These are phyloP conservation scores for Grigorovia humatica DNA, from an alignment of 805 yeast species.

Conservation along the genomic window DNA sequence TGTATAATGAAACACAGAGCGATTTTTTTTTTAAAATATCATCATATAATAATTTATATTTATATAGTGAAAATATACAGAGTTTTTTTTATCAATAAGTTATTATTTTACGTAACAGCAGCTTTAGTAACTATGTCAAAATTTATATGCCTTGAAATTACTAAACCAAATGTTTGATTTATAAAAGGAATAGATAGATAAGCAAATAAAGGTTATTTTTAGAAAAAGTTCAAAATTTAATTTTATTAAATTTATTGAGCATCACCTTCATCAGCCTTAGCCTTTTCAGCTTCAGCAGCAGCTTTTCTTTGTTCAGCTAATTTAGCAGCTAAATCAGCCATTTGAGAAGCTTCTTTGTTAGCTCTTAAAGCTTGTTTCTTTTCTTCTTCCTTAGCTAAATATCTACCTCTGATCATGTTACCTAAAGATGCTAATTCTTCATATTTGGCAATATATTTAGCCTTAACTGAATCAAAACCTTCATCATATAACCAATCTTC, in stretches of 20 bases:
- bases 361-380: constrained; percentile 80
- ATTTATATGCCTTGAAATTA: neutral
- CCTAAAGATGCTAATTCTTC: constrained; percentile 94
- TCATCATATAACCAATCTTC: constrained; percentile 99
- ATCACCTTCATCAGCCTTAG: constrained; percentile 32
- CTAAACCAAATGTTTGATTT: neutral
- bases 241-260: constrained; percentile 26
- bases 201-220: neutral
- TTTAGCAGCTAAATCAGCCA: constrained; percentile 74
- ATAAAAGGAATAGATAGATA: neutral
- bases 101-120: neutral
- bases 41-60: neutral
- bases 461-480: constrained; percentile 94
- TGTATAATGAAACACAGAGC: too few species aligned
- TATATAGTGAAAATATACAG: neutral
- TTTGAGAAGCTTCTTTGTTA: constrained; percentile 79
- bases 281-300: constrained; percentile 34
- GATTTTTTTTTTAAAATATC: neutral
- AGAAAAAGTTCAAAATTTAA: neutral
- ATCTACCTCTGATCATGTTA: constrained; percentile 92
- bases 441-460: constrained; percentile 92
- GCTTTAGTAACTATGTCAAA: neutral
- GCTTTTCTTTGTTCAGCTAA: constrained; percentile 70
- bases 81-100: neutral
- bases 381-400: constrained; percentile 88